Conservation (phyloP, 345 rosid species). For the Aegle marmelos region DNA sequence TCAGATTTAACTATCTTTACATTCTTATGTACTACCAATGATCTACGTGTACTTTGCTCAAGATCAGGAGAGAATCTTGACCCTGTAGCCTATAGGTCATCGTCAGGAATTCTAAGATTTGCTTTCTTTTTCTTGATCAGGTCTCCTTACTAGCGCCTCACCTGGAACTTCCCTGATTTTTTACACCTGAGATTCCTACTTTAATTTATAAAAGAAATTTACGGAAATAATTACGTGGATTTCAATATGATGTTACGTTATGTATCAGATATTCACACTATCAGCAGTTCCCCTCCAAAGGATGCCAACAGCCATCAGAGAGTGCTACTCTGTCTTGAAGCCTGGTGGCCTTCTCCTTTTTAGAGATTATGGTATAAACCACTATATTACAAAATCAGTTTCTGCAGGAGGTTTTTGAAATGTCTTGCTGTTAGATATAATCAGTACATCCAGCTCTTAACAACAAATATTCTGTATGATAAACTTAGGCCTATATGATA, state of each 20-base stretch:
- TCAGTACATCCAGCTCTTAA: background rate
- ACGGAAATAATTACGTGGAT: background rate
- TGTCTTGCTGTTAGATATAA: background rate
- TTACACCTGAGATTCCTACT: background rate
- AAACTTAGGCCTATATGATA: constrained; percentile 78
- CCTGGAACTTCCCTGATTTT: background rate
- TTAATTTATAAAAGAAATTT: background rate
- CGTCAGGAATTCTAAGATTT: too few relatives aligned
- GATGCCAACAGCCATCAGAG: constrained; percentile 59
- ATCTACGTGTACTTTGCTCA: background rate
- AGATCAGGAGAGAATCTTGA: background rate
- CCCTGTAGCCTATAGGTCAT: background rate
- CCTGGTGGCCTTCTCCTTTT: constrained; percentile 79
- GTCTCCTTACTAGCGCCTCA: background rate
- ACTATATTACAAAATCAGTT: background rate
- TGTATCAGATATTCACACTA: constrained; percentile 74
- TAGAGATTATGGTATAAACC: constrained; percentile 78
- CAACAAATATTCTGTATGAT: constrained; percentile 21
- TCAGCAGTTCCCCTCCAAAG: constrained; percentile 71
- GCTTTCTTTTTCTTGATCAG: background rate
- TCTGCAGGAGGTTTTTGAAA: background rate
- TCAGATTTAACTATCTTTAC: background rate
- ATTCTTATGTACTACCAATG: background rate
- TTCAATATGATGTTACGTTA: background rate
- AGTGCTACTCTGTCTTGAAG: constrained; percentile 70